phyloP scores from a whole-genome alignment of 2,329 filamentous ascomycete species.

The Alternaria arbusti region DNA sequence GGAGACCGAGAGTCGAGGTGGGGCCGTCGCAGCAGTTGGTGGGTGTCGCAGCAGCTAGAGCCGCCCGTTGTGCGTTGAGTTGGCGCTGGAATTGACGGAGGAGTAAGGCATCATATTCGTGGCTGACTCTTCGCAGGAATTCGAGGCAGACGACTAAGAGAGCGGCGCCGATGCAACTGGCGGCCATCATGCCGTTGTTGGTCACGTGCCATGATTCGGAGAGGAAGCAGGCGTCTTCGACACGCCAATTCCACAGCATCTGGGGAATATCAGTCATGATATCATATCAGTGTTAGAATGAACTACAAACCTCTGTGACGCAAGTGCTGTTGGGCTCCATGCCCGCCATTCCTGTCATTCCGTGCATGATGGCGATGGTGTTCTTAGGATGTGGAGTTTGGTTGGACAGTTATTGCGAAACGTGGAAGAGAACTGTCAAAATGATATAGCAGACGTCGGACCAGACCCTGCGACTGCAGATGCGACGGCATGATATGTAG shows the following conservation, averaged over 20 bases:
- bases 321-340: slow-evolving; percentile 35
- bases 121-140: slow-evolving; percentile 70
- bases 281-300: neutral
- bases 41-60: slow-evolving; percentile 21
- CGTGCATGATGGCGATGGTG: slow-evolving; percentile 23
- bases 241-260: slow-evolving; percentile 86
- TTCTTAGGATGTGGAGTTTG: neutral
- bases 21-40: slow-evolving; percentile 37
- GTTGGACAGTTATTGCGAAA: neutral
- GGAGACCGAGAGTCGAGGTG: slow-evolving; percentile 23
- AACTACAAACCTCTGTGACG: slow-evolving; percentile 48
- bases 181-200: slow-evolving; percentile 75
- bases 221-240: slow-evolving; percentile 74
- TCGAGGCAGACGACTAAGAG: slow-evolving; percentile 77
- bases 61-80: slow-evolving; percentile 34
- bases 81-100: slow-evolving; percentile 58
- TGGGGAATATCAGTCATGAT: slow-evolving; percentile 39
- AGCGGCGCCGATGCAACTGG: slow-evolving; percentile 78
- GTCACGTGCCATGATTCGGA: slow-evolving; percentile 72
- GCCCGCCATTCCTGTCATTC: slow-evolving; percentile 12
- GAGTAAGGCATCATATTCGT: slow-evolving; percentile 75
- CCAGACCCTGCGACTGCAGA: neutral
- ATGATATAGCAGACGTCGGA: neutral
- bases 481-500: slow-evolving; percentile 19
- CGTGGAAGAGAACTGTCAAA: neutral